Conservation (phyloP, 2,329 filamentous ascomycete genomes). For the Talaromyces sp. region DNA sequence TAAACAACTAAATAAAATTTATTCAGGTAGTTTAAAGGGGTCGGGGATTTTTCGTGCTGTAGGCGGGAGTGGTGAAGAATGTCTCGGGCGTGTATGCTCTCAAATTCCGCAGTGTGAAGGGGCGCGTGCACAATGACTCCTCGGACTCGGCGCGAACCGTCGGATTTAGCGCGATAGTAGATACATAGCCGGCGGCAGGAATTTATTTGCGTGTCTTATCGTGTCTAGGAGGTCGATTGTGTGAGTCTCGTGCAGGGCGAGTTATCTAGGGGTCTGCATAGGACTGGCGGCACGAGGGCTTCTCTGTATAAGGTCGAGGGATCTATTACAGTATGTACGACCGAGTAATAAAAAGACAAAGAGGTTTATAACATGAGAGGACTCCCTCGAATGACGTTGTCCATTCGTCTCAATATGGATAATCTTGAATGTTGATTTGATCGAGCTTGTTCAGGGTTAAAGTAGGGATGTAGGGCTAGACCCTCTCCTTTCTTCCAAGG, state of each 20-base stretch:
- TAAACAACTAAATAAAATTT: no score
- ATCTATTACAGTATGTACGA: background rate
- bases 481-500: background rate
- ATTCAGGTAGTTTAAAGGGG: background rate
- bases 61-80: conserved; percentile 11
- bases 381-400: background rate
- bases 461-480: conserved; percentile 6
- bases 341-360: background rate
- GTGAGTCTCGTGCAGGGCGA: background rate
- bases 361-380: background rate
- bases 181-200: background rate
- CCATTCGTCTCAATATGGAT: background rate
- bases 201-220: background rate
- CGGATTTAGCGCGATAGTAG: no score
- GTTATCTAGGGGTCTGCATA: background rate
- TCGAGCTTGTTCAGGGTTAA: background rate
- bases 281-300: background rate
- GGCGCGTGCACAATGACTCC: background rate
- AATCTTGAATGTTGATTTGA: background rate
- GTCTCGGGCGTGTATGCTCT: background rate
- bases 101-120: conserved; percentile 6
- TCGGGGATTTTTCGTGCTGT: conserved; percentile 2
- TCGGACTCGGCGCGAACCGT: conserved; percentile 1
- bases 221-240: background rate
- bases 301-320: background rate